phyloP scores from a whole-genome alignment of 106 monocot genomes.

The Dactylorhiza incarnata region DNA sequence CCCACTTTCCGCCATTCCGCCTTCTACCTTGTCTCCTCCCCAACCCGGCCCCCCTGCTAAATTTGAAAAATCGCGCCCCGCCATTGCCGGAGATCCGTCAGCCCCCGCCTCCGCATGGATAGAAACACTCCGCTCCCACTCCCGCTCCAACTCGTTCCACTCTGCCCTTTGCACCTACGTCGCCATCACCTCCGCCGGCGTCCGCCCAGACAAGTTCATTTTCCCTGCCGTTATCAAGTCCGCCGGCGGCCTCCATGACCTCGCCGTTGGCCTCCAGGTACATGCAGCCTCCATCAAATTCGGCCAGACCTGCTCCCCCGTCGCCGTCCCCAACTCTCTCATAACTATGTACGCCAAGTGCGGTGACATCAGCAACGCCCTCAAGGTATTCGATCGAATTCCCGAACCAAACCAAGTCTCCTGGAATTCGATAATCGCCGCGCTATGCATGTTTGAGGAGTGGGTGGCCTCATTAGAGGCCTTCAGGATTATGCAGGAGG shows the following conservation, averaged over 20 bases:
- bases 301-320: conserved; percentile 32
- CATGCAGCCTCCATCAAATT: conserved; percentile 60
- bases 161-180: conserved; percentile 45
- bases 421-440: conserved; percentile 58
- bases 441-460: conserved; percentile 56
- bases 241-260: conserved; percentile 39
- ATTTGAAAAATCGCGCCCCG: neutral
- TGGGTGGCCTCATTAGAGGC: conserved; percentile 48
- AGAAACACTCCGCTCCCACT: conserved; percentile 59
- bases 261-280: conserved; percentile 40
- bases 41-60: neutral
- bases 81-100: neutral
- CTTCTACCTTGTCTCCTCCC: neutral
- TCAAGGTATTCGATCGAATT: conserved; percentile 60
- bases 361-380: conserved; percentile 20
- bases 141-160: conserved; percentile 33
- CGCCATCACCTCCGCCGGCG: conserved; percentile 36
- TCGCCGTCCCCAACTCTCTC: conserved; percentile 57
- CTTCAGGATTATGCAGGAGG: conserved; percentile 40
- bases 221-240: conserved; percentile 81
- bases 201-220: conserved; percentile 66
- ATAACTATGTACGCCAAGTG: conserved; percentile 61
- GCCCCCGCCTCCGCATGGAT: conserved; percentile 43
- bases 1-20: neutral
- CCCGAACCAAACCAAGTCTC: conserved; percentile 45